Base-by-base conservation (phyloP, 1,284 basidiomycete species). In the Peniophora sp. region DNA sequence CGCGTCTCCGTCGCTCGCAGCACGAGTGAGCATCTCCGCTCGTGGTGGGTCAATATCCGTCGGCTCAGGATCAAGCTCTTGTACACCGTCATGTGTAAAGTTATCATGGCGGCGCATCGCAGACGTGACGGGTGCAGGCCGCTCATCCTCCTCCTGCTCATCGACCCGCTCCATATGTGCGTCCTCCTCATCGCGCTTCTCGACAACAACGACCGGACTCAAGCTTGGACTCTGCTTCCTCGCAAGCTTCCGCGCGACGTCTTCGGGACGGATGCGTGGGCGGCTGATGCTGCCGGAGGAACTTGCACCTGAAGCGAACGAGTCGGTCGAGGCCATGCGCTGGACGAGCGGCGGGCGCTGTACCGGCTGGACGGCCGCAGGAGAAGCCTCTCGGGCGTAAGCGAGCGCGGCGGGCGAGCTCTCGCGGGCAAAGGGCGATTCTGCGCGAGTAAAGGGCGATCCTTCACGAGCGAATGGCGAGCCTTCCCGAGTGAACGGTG, bases 191-290 rank as follows among this genome's bases (percentile, higher is more conserved):
- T 25, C 44, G 44, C 44, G 23, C 9, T 22, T 25, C 20, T 45
- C 44, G 10, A 16, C 44, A 23, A 24, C 16, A 45, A 45, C 23
- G 20, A 23, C 23, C 8, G 36, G 27, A 3, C 17, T 17, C 27
- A 19, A 14, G 32, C 64, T 35, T 34, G 72, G 66, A 52, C 73
- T 73, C 51, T 70, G 63, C 55, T 70, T 70, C 39, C 67, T 69
- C 58, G 74, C 58, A 44, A 82, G 57, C 34, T 76, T 69, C 54
- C 72, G 65, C 52, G 77, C 72, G 27, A 84, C 71, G 48, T 77
- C 75, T 50, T 79, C 79, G 27, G 71, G 70, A 49, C 66, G 78
- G 49, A 81, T 78, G 48, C 76, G 68, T 22, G 67, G 69, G 49
- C 68, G 68, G 9, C 6, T 32, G 27, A 32, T 32, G 12, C 27